Evolutionary conservation across 1,284 basidiomycete species (phyloP).

Genomic region (Puccinia brachypodii): DNA sequence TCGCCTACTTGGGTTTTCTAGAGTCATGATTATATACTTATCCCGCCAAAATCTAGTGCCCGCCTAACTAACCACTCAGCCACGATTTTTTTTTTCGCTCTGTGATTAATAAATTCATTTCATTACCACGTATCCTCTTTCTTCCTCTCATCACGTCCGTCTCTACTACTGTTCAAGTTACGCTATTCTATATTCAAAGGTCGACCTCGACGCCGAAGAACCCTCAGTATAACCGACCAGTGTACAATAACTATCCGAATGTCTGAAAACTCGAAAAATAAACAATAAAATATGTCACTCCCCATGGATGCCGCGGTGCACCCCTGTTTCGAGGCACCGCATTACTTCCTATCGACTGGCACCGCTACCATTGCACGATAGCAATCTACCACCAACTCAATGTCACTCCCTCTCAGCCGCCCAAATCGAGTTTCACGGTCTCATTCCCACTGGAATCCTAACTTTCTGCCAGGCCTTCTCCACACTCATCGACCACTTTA

Average conservation of each 20-base stretch:
- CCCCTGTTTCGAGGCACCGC: conserved; percentile 9
- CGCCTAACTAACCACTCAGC: conserved; percentile 11
- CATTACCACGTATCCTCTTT: conserved; percentile 10
- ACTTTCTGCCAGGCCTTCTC: neutral
- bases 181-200: conserved; percentile 23
- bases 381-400: neutral
- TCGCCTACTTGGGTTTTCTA: conserved; percentile 38
- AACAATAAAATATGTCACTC: conserved; percentile 12
- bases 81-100: neutral
- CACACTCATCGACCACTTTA: neutral
- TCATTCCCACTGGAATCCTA: neutral
- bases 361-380: neutral
- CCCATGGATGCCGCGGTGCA: neutral
- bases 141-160: conserved; percentile 7
- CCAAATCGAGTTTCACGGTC: neutral
- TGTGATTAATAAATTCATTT: conserved; percentile 22
- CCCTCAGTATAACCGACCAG: conserved; percentile 30
- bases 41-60: conserved; percentile 14
- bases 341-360: neutral
- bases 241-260: conserved; percentile 37
- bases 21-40: conserved; percentile 29
- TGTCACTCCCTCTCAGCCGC: neutral
- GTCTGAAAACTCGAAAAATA: conserved; percentile 28
- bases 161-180: conserved; percentile 12
- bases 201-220: conserved; percentile 22